A percentile compares a stretch with the other conserved stretches of the same genome.
Conservation (phyloP, 192 early-diverging fungal genomes). For the Entophlyctis luteolus region DNA sequence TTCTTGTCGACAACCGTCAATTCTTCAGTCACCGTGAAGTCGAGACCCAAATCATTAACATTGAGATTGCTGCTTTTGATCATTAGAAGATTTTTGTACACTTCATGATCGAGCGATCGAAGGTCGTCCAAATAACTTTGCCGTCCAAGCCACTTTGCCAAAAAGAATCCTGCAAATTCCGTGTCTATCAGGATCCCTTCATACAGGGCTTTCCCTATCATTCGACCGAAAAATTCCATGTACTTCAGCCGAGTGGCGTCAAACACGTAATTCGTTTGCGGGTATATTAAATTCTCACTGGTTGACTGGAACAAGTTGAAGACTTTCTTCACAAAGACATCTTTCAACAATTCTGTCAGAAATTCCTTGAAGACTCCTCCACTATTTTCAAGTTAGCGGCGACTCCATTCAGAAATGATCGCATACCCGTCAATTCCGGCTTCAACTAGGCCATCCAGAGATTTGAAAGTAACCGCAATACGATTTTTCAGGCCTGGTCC, state of each 20-base stretch:
- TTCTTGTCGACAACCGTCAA: too few relatives aligned
- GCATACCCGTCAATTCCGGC: conserved; percentile 90
- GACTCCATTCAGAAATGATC: neutral
- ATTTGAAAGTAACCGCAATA: conserved; percentile 82
- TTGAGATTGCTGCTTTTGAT: conserved; percentile 46
- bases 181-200: conserved; percentile 52
- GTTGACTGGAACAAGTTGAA: conserved; percentile 46
- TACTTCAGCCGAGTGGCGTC: conserved; percentile 34
- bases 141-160: conserved; percentile 47
- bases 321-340: conserved; percentile 50
- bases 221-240: conserved; percentile 52
- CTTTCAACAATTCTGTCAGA: conserved; percentile 49
- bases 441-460: conserved; percentile 72
- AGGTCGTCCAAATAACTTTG: conserved; percentile 56
- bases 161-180: conserved; percentile 51
- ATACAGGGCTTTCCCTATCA: conserved; percentile 56
- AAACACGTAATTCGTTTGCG: conserved; percentile 13
- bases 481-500: conserved; percentile 66
- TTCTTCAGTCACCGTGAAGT: conserved; percentile 48
- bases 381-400: neutral
- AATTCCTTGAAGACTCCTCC: conserved; percentile 93
- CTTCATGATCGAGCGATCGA: conserved; percentile 42
- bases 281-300: conserved; percentile 37
- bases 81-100: conserved; percentile 49
- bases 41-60: conserved; percentile 44